phyloP scores from a whole-genome alignment of 768 basidiomycete genomes.

The Kwoniella heveanensis region DNA sequence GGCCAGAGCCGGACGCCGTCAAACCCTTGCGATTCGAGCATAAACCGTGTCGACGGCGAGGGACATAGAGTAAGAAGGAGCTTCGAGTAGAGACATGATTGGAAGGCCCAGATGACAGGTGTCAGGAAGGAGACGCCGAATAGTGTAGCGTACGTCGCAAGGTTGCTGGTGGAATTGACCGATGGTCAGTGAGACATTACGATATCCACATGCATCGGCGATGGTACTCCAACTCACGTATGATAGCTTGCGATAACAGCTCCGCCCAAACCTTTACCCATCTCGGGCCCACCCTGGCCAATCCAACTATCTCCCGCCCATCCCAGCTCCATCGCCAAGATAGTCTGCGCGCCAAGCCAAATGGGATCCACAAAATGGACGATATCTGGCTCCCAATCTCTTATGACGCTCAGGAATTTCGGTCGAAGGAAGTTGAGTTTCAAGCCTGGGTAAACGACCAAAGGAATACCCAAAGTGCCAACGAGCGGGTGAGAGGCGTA shows the following conservation, averaged over 20 bases:
- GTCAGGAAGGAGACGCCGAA: conserved; percentile 58
- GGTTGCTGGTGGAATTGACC: conserved; percentile 37
- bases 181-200: background rate
- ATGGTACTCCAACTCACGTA: conserved; percentile 47
- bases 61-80: conserved; percentile 58
- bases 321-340: conserved; percentile 57
- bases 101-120: conserved; percentile 58
- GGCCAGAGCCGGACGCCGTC: conserved; percentile 57
- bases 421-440: conserved; percentile 60
- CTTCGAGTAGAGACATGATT: conserved; percentile 53
- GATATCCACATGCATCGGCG: background rate
- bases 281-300: conserved; percentile 40
- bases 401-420: conserved; percentile 55
- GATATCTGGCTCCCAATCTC: conserved; percentile 58
- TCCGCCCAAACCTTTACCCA: conserved; percentile 50
- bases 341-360: conserved; percentile 60
- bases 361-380: conserved; percentile 61
- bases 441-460: conserved; percentile 58
- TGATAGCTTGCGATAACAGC: conserved; percentile 59
- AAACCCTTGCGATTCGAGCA: conserved; percentile 55
- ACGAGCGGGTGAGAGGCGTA: conserved; percentile 59
- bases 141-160: conserved; percentile 58
- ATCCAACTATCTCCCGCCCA: conserved; percentile 57
- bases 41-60: conserved; percentile 56
- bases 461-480: conserved; percentile 58